Conservation (phyloP, 768 basidiomycete species). For the Russula ochroleuca region DNA sequence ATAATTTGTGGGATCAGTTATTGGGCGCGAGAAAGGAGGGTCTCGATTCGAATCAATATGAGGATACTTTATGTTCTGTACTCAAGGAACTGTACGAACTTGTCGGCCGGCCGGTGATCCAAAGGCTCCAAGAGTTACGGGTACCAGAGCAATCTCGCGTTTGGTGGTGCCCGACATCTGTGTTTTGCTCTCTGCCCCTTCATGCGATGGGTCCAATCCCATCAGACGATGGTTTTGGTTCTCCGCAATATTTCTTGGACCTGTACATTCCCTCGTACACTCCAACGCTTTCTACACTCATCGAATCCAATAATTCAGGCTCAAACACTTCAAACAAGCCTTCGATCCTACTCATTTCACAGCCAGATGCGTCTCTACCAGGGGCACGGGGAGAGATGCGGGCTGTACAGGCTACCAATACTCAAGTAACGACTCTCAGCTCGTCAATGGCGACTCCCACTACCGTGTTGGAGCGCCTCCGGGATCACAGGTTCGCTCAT, state of each 20-base stretch:
- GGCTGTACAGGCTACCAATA: background rate
- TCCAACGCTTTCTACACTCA: background rate
- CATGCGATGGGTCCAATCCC: slow-evolving; percentile 13
- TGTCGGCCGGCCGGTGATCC: background rate
- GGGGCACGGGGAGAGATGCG: slow-evolving; percentile 1
- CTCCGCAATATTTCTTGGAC: background rate
- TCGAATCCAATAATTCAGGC: background rate
- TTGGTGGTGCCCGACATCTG: slow-evolving; percentile 1
- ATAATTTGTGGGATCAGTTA: slow-evolving; percentile 35
- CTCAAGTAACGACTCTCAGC: background rate
- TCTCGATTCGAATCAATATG: background rate
- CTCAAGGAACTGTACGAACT: slow-evolving; percentile 4
- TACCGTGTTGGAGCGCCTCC: background rate
- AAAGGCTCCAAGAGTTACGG: background rate
- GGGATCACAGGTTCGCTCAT: background rate
- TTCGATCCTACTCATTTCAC: slow-evolving; percentile 5
- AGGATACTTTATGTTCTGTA: background rate
- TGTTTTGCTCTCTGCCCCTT: slow-evolving; percentile 1
- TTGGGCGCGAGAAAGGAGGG: background rate
- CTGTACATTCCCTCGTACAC: background rate
- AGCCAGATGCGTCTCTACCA: background rate
- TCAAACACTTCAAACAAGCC: background rate
- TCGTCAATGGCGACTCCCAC: background rate
- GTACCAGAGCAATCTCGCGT: background rate
- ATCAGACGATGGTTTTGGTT: background rate